A percentile compares a stretch with the other conserved stretches of the same genome.
phyloP scores from a whole-genome alignment of 2,329 filamentous ascomycete species.

The Chalara sp. region DNA sequence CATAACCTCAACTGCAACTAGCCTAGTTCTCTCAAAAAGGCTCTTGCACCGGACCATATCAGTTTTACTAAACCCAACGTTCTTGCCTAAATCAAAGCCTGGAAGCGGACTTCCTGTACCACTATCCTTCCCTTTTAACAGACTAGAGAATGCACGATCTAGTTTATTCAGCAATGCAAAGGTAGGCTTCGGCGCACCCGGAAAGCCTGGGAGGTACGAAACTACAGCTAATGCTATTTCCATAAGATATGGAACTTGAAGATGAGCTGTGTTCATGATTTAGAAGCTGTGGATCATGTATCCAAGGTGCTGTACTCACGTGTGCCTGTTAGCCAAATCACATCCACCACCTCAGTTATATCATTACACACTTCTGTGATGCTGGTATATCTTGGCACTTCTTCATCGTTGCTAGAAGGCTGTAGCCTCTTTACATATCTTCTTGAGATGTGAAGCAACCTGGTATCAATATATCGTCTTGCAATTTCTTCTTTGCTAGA shows the following conservation, averaged over 20 bases:
- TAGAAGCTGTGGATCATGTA: background rate
- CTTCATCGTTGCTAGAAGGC: conserved; percentile 34
- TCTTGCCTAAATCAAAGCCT: conserved; percentile 57
- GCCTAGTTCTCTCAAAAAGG: conserved; percentile 68
- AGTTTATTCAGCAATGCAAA: conserved; percentile 71
- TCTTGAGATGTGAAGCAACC: conserved; percentile 45
- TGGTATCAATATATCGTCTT: conserved; percentile 48
- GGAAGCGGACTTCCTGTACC: conserved; percentile 59
- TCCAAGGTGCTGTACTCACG: conserved; percentile 47
- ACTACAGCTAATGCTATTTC: conserved; percentile 68
- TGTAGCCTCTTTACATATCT: conserved; percentile 56
- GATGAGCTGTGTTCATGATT: conserved; percentile 10
- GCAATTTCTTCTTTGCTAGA: conserved; percentile 55
- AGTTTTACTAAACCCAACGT: conserved; percentile 61
- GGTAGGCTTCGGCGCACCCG: conserved; percentile 57
- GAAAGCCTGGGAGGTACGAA: conserved; percentile 67
- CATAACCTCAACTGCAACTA: conserved; percentile 64
- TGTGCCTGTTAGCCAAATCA: conserved; percentile 82
- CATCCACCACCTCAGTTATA: conserved; percentile 66
- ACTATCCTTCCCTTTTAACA: conserved; percentile 62
- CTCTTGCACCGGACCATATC: conserved; percentile 86
- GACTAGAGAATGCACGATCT: conserved; percentile 74
- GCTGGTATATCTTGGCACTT: conserved; percentile 55
- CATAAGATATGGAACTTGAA: conserved; percentile 81
- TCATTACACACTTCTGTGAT: conserved; percentile 54